These are phyloP conservation scores for Aethionema arabicum DNA, from an alignment of 345 rosid genomes.

Conservation along the genomic window DNA sequence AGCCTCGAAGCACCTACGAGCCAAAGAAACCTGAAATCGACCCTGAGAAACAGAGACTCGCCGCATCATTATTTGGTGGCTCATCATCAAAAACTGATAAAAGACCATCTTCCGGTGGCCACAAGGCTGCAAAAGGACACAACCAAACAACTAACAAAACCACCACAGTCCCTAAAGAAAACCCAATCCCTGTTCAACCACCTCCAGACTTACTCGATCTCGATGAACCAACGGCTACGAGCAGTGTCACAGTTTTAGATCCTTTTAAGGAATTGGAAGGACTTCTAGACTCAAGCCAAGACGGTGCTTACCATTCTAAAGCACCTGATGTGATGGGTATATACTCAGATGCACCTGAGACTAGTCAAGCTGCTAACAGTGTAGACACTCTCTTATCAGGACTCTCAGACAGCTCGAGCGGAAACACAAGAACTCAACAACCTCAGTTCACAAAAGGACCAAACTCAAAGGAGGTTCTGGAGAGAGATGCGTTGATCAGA, in stretches of 20 bases:
- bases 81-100: slow-evolving; percentile 52
- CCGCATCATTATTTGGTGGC: slow-evolving; percentile 90
- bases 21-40: slow-evolving; percentile 68
- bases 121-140: slow-evolving; percentile 46
- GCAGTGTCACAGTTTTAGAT: slow-evolving; percentile 45
- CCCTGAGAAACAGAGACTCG: slow-evolving; percentile 92
- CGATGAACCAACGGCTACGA: slow-evolving; percentile 53
- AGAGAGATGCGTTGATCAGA: slow-evolving; percentile 87
- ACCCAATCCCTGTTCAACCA: slow-evolving; percentile 49
- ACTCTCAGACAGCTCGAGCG: slow-evolving; percentile 35
- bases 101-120: slow-evolving; percentile 55
- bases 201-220: slow-evolving; percentile 92
- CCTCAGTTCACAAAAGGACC: slow-evolving; percentile 61
- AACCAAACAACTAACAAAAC: slow-evolving; percentile 35
- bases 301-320: slow-evolving; percentile 28
- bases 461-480: slow-evolving; percentile 60
- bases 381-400: slow-evolving; percentile 34
- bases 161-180: slow-evolving; percentile 40
- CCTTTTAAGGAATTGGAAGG: slow-evolving; percentile 90
- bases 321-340: slow-evolving; percentile 45
- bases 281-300: slow-evolving; percentile 54
- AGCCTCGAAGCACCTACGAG: slow-evolving; percentile 52
- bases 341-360: slow-evolving; percentile 43
- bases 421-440: slow-evolving; percentile 27
- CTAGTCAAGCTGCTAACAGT: slow-evolving; percentile 36